Evolutionary conservation across 371 early-diverging fungal species (phyloP), one percentile per base, ranked within the genome.

Genomic region (Saksenaea vasiformis): DNA sequence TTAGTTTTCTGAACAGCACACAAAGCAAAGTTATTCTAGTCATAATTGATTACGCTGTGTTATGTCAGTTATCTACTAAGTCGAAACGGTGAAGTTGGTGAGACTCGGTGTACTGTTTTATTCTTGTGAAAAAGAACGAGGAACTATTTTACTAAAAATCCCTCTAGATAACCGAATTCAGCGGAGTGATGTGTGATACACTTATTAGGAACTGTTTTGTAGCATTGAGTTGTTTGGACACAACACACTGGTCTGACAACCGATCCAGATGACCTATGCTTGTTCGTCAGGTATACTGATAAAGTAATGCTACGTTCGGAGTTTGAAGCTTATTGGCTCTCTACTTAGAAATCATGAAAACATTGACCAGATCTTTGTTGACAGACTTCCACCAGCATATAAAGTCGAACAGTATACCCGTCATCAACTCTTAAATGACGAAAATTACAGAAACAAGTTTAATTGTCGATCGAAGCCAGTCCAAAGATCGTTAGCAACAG

Each of bases 181-280:
- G n/a, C n/a, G n/a, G n/a, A n/a, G n/a, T n/a, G n/a, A n/a, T n/a
- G n/a, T n/a, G n/a, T n/a, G n/a, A n/a, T n/a, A n/a, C n/a, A n/a
- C n/a, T n/a, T n/a, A n/a, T n/a, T n/a, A n/a, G n/a, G n/a, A n/a
- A n/a, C n/a, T n/a, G n/a, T n/a, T n/a, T n/a, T n/a, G n/a, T n/a
- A n/a, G n/a, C n/a, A n/a, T n/a, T n/a, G n/a, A n/a, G n/a, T n/a
- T n/a, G n/a, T n/a, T n/a, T n/a, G n/a, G n/a, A n/a, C n/a, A n/a
- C n/a, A n/a, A n/a, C n/a, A n/a, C n/a, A n/a, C n/a, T 53, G 61
- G 61, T 36, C 53, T 61, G 35, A 54, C 61, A 10, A 47, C 61
- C 35, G 61, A 61, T 36, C 61, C 61, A 53, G 54, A 61, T 35
- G 61, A 61, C 54, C 38, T 61, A 19, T 39, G 14, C 4, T 41